These are phyloP conservation scores for Aspergillus neoniger DNA, from an alignment of 2,329 filamentous ascomycete species.

Conservation along the genomic window DNA sequence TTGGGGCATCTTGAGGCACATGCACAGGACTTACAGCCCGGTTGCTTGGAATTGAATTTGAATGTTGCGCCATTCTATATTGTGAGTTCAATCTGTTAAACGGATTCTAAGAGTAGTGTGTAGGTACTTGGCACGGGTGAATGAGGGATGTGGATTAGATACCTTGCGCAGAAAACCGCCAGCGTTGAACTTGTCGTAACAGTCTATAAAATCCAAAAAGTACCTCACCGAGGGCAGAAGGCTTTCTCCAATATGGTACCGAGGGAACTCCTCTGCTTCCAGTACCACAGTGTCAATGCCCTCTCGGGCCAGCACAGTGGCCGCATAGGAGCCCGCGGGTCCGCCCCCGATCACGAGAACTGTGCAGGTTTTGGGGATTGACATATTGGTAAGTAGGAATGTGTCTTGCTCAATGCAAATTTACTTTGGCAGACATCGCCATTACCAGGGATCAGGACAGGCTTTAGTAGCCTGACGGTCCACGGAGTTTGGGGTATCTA, in stretches of 20 bases:
- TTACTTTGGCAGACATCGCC: too few relatives aligned
- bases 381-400: neutral
- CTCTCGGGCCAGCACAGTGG: constrained; percentile 47
- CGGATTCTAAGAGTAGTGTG: neutral
- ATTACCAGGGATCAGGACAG: too few relatives aligned
- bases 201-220: constrained; percentile 26
- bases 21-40: neutral
- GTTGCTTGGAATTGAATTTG: neutral
- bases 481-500: too few relatives aligned
- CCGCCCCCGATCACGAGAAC: constrained; percentile 38
- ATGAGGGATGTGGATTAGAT: neutral
- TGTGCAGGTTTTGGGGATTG: constrained; percentile 30
- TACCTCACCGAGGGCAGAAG: constrained; percentile 41
- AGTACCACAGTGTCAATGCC: constrained; percentile 48
- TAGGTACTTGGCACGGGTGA: too few relatives aligned
- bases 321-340: constrained; percentile 46
- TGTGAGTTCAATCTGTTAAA: neutral
- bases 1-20: neutral
- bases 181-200: constrained; percentile 19
- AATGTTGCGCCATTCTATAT: constrained; percentile 4
- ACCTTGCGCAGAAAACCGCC: constrained; percentile 4
- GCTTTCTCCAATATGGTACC: constrained; percentile 40
- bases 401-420: too few relatives aligned
- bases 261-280: constrained; percentile 47
- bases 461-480: too few relatives aligned